phyloP scores from a whole-genome alignment of 345 rosid genomes.

The Fremontodendron californicum region DNA sequence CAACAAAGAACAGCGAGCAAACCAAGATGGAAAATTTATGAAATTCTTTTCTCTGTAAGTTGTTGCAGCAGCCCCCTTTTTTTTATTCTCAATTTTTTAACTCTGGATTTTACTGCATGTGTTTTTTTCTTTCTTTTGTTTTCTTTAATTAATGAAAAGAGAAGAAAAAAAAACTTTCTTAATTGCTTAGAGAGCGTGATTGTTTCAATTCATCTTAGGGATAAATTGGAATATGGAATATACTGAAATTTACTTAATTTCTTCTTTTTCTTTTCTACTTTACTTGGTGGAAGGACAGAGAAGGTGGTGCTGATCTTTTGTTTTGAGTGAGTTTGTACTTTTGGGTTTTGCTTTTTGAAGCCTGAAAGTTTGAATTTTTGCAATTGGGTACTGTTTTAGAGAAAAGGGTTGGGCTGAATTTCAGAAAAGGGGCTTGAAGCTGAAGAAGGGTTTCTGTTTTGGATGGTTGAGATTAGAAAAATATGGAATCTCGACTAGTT shows the following conservation, averaged over 20 bases:
- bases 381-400: conserved; percentile 16
- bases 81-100: not conserved
- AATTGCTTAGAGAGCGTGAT: conserved; percentile 12
- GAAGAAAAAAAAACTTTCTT: conserved; percentile 11
- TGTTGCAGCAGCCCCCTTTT: conserved; percentile 15
- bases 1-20: conserved; percentile 56
- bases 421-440: conserved; percentile 12
- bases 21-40: conserved; percentile 23
- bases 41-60: conserved; percentile 28
- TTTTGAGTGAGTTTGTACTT: conserved; percentile 14
- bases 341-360: conserved; percentile 19
- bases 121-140: conserved; percentile 5
- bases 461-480: conserved; percentile 22
- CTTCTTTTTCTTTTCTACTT: not conserved
- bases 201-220: conserved; percentile 11
- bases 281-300: conserved; percentile 11
- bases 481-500: conserved; percentile 15
- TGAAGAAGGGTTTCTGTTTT: conserved; percentile 17
- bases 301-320: conserved; percentile 20
- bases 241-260: conserved; percentile 7
- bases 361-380: conserved; percentile 27
- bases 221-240: not conserved
- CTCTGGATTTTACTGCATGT: conserved; percentile 19
- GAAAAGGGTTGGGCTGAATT: conserved; percentile 8
- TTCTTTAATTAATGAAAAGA: conserved; percentile 11